phyloP scores from a whole-genome alignment of 2,329 filamentous ascomycete genomes.

The Aspergillus sp. region DNA sequence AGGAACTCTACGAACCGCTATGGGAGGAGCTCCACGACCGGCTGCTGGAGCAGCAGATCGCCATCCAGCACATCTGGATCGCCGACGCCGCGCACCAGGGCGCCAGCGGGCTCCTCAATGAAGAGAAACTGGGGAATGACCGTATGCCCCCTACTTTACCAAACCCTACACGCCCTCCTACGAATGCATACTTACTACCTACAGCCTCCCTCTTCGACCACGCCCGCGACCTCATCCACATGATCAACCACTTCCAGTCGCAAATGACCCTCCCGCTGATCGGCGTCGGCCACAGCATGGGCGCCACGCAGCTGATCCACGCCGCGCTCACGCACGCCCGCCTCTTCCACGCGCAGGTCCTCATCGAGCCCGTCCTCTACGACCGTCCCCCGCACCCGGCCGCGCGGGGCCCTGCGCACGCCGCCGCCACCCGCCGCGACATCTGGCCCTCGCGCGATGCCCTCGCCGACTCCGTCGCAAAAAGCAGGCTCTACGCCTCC shows the following conservation, averaged over 20 bases:
- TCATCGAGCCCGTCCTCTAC: conserved; percentile 3
- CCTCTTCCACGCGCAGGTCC: not conserved
- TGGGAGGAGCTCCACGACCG: conserved; percentile 3
- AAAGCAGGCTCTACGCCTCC: not conserved
- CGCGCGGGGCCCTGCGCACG: not conserved
- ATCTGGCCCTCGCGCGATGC: not conserved
- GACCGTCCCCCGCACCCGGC: not conserved
- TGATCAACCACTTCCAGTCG: conserved; percentile 6
- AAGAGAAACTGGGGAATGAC: conserved; percentile 10
- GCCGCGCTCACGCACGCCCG: conserved; percentile 1
- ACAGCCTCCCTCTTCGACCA: conserved; percentile 13
- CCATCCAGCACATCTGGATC: conserved; percentile 11
- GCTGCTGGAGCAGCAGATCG: not conserved
- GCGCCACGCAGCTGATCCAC: conserved; percentile 8
- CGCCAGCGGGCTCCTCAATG: conserved; percentile 12
- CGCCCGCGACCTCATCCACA: conserved; percentile 7
- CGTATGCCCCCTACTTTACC: not conserved
- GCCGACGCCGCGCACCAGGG: conserved; percentile 13
- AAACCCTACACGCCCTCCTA: not conserved
- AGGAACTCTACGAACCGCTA: conserved; percentile 3
- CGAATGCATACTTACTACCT: not conserved
- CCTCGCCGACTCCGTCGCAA: not conserved
- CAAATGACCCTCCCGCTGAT: conserved; percentile 10
- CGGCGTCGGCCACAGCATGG: conserved; percentile 12
- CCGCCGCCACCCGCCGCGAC: conserved; percentile 1